Conservation (phyloP, 768 basidiomycete species). For the Tricholoma furcatifolium region DNA sequence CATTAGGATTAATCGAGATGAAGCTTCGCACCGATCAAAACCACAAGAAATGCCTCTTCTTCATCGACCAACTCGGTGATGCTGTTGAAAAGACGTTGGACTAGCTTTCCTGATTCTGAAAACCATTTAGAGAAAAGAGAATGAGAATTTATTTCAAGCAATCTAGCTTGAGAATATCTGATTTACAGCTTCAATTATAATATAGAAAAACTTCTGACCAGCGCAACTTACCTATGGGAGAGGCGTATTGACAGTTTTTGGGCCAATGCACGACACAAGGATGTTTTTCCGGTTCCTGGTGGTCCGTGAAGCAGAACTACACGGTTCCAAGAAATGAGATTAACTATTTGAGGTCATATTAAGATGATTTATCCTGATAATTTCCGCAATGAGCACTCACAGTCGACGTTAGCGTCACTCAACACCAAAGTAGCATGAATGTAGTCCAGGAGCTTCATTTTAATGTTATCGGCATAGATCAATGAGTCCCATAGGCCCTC, state of each 20-base stretch:
- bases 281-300: conserved; percentile 97
- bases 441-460: conserved; percentile 86
- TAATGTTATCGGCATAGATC: conserved; percentile 83
- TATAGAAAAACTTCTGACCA: conserved; percentile 1
- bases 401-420: conserved; percentile 84
- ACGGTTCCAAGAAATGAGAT: conserved; percentile 94
- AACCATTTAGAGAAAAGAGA: conserved; percentile 99
- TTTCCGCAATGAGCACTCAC: conserved; percentile 40
- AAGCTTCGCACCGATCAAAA: conserved; percentile 73
- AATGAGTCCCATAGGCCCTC: conserved; percentile 94
- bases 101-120: conserved; percentile 97
- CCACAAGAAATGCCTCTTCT: conserved; percentile 87
- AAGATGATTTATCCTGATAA: background rate
- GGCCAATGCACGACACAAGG: conserved; percentile 89
- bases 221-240: conserved; percentile 62
- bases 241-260: conserved; percentile 94
- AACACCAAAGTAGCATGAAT: conserved; percentile 94
- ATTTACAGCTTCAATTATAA: background rate
- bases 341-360: conserved; percentile 46
- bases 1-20: background rate
- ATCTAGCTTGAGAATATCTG: conserved; percentile 83
- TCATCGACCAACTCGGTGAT: conserved; percentile 93
- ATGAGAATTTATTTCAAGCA: conserved; percentile 98
- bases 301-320: conserved; percentile 95
- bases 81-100: conserved; percentile 86